Percentiles rank a stretch among this genome's conserved stretches.
Evolutionary conservation across 2,329 filamentous ascomycete species (phyloP).

Genomic region (Tolypocladium tundrense): DNA sequence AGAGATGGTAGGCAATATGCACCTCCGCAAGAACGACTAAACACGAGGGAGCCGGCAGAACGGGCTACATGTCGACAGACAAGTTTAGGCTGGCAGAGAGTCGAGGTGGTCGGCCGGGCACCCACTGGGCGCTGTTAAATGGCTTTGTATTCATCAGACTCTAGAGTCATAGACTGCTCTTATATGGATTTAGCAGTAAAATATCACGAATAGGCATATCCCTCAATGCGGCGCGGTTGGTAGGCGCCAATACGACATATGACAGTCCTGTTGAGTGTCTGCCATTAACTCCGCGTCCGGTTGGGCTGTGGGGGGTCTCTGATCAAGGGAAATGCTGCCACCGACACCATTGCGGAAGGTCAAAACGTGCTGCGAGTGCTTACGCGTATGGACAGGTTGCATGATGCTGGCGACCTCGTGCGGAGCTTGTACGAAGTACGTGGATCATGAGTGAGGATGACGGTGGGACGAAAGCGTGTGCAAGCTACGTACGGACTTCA

Average conservation of each 20-base stretch:
- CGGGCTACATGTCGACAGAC: too few relatives aligned
- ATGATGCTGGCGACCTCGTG: background rate
- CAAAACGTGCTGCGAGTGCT: background rate
- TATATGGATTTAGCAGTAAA: background rate
- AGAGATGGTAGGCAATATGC: too few relatives aligned
- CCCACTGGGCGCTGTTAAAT: background rate
- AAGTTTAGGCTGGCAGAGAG: too few relatives aligned
- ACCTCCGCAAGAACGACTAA: too few relatives aligned
- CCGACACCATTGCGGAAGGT: background rate
- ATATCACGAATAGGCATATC: background rate
- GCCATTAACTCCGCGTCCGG: background rate
- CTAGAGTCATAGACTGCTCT: background rate
- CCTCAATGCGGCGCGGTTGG: background rate
- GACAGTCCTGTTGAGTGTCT: background rate
- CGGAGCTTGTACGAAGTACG: too few relatives aligned
- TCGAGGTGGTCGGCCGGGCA: background rate
- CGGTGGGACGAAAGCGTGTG: background rate
- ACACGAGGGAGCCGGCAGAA: too few relatives aligned
- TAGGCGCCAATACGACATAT: background rate
- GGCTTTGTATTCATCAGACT: background rate
- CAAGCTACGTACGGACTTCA: background rate
- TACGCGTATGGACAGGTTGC: background rate
- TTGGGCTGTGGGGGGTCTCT: background rate
- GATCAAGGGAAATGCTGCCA: background rate
- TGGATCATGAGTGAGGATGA: background rate